These are phyloP conservation scores for Colletotrichum paranaense DNA, from an alignment of 2,329 filamentous ascomycete species.

Conservation along the genomic window DNA sequence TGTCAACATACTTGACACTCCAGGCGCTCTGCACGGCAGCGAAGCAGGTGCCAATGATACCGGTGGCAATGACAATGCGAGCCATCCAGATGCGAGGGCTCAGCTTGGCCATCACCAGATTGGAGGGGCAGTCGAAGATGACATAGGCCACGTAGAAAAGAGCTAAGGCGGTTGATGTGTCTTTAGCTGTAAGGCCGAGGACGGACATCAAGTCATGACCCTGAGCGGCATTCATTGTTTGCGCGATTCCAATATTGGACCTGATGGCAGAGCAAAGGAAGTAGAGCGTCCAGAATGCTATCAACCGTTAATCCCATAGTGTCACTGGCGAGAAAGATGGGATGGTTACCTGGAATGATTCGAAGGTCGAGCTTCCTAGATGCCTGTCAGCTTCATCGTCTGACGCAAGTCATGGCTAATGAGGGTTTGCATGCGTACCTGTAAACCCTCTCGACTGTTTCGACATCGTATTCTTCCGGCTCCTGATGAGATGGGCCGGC, in stretches of 20 bases:
- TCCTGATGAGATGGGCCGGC: conserved; percentile 34
- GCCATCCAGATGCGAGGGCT: conserved; percentile 93
- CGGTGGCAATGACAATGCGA: conserved; percentile 88
- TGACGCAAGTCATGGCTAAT: background rate
- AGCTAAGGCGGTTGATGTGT: conserved; percentile 86
- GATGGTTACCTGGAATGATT: conserved; percentile 65
- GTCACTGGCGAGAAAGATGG: background rate
- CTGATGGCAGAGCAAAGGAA: conserved; percentile 93
- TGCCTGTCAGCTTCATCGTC: background rate
- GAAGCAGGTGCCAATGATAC: conserved; percentile 85
- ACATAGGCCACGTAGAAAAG: conserved; percentile 95
- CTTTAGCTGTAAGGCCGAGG: conserved; percentile 76
- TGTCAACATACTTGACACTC: conserved; percentile 76
- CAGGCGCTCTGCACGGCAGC: conserved; percentile 84
- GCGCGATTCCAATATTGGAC: conserved; percentile 91
- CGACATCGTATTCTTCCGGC: conserved; percentile 57
- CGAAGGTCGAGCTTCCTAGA: conserved; percentile 65
- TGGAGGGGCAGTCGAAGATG: conserved; percentile 88
- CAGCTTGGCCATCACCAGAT: conserved; percentile 86
- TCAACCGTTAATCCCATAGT: background rate
- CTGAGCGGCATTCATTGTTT: conserved; percentile 84
- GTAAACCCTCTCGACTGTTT: conserved; percentile 67
- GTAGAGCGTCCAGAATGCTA: conserved; percentile 89
- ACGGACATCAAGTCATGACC: conserved; percentile 81
- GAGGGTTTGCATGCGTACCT: conserved; percentile 41